These are phyloP conservation scores for Thraustochytrium striatum DNA, from an alignment of 352 stramenopile genomes.

Conservation along the genomic window DNA sequence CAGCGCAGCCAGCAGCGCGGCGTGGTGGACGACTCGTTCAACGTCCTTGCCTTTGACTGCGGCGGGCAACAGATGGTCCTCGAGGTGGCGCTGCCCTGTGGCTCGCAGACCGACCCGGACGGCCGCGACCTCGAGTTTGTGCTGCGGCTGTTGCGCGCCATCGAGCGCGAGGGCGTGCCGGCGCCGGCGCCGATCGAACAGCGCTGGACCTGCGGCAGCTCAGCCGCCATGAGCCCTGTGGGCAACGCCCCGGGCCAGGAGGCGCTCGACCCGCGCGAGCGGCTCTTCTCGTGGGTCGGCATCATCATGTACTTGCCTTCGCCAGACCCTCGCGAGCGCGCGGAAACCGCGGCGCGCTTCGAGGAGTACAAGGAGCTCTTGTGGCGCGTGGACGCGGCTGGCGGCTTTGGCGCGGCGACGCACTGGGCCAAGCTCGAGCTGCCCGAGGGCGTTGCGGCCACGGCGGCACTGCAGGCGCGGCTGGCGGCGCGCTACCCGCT, in stretches of 20 bases:
- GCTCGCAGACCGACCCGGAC: conserved; percentile 59
- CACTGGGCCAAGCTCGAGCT: conserved; percentile 97
- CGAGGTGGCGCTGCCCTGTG: conserved; percentile 88
- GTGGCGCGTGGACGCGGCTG: conserved; percentile 67
- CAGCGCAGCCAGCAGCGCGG: conserved; percentile 80
- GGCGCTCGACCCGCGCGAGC: conserved; percentile 53
- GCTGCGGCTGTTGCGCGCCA: conserved; percentile 79
- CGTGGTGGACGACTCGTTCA: conserved; percentile 76
- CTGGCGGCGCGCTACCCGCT: conserved; percentile 75
- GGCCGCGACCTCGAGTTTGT: conserved; percentile 86
- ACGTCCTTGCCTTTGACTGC: conserved; percentile 98
- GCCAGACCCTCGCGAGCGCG: conserved; percentile 66
- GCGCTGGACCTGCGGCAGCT: conserved; percentile 86
- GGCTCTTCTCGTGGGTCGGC: conserved; percentile 91
- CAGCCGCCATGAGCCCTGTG: conserved; percentile 82
- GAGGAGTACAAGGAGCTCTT: conserved; percentile 83
- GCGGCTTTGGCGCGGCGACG: conserved; percentile 75
- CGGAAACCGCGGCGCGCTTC: conserved; percentile 85
- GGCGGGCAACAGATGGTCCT: conserved; percentile 95
- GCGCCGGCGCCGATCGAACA: conserved; percentile 96
- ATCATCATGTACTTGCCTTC: conserved; percentile 93
- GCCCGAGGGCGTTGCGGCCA: conserved; percentile 57
- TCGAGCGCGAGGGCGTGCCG: conserved; percentile 84
- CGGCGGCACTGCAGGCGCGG: conserved; percentile 57
- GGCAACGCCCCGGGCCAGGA: neutral